These are phyloP conservation scores for Teunomyces cretensis DNA, from an alignment of 805 yeast species.

Conservation along the genomic window DNA sequence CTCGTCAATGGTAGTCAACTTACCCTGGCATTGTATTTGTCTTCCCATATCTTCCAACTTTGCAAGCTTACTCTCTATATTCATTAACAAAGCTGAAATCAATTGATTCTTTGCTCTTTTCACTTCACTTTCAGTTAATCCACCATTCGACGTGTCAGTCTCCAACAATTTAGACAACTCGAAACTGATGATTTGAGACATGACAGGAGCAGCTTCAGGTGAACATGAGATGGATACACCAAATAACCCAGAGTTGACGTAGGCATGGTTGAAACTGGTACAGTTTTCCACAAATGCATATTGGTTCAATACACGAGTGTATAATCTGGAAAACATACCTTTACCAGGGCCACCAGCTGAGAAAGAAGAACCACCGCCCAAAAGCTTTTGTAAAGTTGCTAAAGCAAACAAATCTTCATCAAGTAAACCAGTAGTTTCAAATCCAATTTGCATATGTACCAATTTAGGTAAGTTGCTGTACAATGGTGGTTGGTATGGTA, in stretches of 20 bases:
- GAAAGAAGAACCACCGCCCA: conserved; percentile 97
- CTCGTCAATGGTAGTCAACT: conserved; percentile 69
- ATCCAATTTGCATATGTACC: conserved; percentile 82
- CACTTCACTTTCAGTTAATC: conserved; percentile 70
- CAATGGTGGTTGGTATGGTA: conserved; percentile 41
- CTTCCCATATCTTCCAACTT: conserved; percentile 94
- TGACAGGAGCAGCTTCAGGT: conserved; percentile 81
- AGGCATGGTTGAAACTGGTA: conserved; percentile 83
- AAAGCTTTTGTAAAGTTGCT: conserved; percentile 82
- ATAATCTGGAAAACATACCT: conserved; percentile 95
- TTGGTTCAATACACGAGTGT: conserved; percentile 86
- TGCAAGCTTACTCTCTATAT: conserved; percentile 89
- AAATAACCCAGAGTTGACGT: conserved; percentile 86
- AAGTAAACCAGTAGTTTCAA: conserved; percentile 80
- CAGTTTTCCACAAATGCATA: conserved; percentile 90
- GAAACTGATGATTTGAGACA: conserved; percentile 71
- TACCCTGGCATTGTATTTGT: conserved; percentile 84
- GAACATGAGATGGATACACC: conserved; percentile 84
- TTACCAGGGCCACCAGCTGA: conserved; percentile 99
- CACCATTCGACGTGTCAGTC: conserved; percentile 44
- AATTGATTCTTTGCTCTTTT: conserved; percentile 90
- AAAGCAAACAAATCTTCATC: conserved; percentile 87
- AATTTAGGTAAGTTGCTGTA: conserved; percentile 65
- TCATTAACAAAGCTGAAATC: conserved; percentile 84
- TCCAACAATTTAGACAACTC: conserved; percentile 39